These are phyloP conservation scores for Plasmodium vivax DNA, from an alignment of 169 alveolate genomes.

Conservation along the genomic window DNA sequence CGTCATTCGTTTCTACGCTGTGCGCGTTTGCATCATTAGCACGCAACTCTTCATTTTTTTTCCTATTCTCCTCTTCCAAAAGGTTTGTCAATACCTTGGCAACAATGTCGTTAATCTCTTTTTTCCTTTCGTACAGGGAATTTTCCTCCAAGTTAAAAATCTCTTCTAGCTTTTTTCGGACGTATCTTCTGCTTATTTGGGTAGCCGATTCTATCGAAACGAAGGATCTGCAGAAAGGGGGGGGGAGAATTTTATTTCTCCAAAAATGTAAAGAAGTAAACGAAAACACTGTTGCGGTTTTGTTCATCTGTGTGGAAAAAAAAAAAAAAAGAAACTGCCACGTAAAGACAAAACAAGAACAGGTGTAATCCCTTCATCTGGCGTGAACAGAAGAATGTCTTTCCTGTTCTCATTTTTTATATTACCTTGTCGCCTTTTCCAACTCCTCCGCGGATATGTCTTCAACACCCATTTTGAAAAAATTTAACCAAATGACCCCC, in stretches of 20 bases:
- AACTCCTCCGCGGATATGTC: conserved; percentile 63
- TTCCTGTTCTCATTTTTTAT: conserved; percentile 1
- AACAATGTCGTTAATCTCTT: conserved; percentile 73
- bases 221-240: conserved; percentile 38
- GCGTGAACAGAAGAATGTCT: conserved; percentile 7
- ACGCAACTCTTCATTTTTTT: conserved; percentile 12
- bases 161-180: conserved; percentile 63
- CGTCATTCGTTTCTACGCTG: conserved; percentile 25
- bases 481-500: background rate
- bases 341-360: background rate
- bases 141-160: conserved; percentile 69
- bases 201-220: conserved; percentile 70
- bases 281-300: background rate
- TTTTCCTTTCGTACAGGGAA: conserved; percentile 60
- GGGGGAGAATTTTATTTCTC: background rate
- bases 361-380: background rate
- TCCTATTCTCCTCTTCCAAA: conserved; percentile 52
- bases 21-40: background rate
- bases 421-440: conserved; percentile 73
- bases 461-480: conserved; percentile 60
- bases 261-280: background rate
- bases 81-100: conserved; percentile 46
- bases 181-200: conserved; percentile 68
- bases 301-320: background rate
- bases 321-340: background rate